Base-by-base conservation (phyloP, 2,329 filamentous ascomycete species). In the Huntiella savannae region DNA sequence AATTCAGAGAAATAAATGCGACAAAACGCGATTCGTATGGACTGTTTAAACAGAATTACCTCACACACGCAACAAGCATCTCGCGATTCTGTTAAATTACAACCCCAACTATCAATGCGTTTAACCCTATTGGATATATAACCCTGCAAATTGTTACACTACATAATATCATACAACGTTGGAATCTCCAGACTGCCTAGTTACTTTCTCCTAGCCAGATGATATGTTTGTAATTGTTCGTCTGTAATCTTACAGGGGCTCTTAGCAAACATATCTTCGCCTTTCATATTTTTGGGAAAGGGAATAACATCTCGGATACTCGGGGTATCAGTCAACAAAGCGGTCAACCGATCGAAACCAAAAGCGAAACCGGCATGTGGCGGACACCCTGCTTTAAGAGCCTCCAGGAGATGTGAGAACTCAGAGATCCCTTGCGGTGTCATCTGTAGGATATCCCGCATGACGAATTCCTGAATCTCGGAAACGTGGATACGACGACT, bases 331-430 rank as follows among this genome's bases (percentile, higher is more conserved):
- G 80, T 73, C 68, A 98, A 73, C 1, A 94, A 66, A 0, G 88
- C 80, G 35, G 91, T 70, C 42, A 98, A 62, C 3, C 91, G 71
- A 59, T 98, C 91, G 58, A 95, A 94, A 0, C 91, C 91, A 12
- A 98, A 65, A 0, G 91, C 91, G 52, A 98, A 81, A 0, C 91
- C 91, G 0, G 91, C 87, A 58, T 98, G 91, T 0, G 91, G 92
- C 10, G 91, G 91, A 63, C 91, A 96, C 0, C 88, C 92, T 0
- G 82, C 77, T 5, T 75, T 67, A 5, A 98, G 68, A 0, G 87
- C 87, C 52, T 83, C 75, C 1, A 98, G 71, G 2, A 98, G 63
- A 60, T 96, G 91, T 1, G 74, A 66, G 59, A 98, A 98, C 53
- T 92, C 82, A 6, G 69, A 67, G n/a, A 95, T 64, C 2, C 83